Evolutionary conservation across 1,284 basidiomycete species (phyloP).

Genomic region (Rhodofomes roseus): DNA sequence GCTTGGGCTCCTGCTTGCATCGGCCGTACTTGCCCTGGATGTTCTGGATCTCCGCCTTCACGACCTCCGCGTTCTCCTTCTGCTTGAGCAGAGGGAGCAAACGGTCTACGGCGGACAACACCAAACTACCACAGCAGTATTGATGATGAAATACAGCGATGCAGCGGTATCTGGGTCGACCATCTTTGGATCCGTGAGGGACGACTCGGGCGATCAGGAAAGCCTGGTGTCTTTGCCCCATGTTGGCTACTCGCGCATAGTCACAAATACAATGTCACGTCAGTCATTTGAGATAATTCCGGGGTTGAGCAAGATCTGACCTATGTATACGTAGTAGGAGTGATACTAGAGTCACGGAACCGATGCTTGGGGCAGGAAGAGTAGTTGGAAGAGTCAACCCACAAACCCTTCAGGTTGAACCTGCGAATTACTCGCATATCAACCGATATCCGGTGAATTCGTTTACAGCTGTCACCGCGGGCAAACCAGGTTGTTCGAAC

Average conservation of each 20-base stretch:
- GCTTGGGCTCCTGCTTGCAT: conserved; percentile 7
- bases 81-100: conserved; percentile 33
- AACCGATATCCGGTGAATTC: no score
- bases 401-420: no score
- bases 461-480: no score
- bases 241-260: background rate
- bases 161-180: conserved; percentile 31
- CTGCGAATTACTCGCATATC: no score
- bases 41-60: conserved; percentile 28
- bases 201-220: conserved; percentile 34
- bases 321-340: no score
- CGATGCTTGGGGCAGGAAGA: no score
- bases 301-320: no score
- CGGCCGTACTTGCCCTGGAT: conserved; percentile 26
- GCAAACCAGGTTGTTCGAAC: no score
- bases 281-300: no score
- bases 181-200: conserved; percentile 14
- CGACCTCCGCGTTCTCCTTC: conserved; percentile 31
- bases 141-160: conserved; percentile 36
- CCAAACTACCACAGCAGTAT: conserved; percentile 33
- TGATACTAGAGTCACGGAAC: no score
- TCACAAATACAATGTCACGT: no score
- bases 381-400: no score
- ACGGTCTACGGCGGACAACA: conserved; percentile 28
- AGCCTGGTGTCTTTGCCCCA: conserved; percentile 31